Percentiles rank a stretch among this genome's conserved stretches.
Evolutionary conservation across 441 rosid genomes (phyloP).

Genomic region (Kokia cookei): DNA sequence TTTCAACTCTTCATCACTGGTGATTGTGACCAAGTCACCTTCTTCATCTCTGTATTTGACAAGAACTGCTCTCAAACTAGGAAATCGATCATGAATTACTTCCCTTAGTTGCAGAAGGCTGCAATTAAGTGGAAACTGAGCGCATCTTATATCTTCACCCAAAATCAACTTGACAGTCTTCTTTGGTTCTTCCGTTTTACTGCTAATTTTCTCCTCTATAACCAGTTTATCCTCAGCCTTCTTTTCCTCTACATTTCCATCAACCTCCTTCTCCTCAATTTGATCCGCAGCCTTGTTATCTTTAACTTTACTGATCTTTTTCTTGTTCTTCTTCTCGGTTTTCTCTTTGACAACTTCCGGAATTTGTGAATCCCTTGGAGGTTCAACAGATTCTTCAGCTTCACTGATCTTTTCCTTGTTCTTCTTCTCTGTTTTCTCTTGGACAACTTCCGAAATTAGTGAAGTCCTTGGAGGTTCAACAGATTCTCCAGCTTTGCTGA

Average conservation of each 20-base stretch:
- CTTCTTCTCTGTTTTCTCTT: constrained; percentile 31
- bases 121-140: constrained; percentile 46
- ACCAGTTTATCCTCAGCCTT: constrained; percentile 41
- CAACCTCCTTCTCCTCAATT: constrained; percentile 16
- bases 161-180: constrained; percentile 50
- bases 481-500: constrained; percentile 17
- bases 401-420: constrained; percentile 22
- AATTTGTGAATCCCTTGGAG: constrained; percentile 6
- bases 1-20: constrained; percentile 58
- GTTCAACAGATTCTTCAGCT: constrained; percentile 31
- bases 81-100: constrained; percentile 49
- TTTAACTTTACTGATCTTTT: constrained; percentile 22
- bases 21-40: constrained; percentile 68
- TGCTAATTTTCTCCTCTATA: constrained; percentile 38
- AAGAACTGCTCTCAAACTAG: constrained; percentile 51
- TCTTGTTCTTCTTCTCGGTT: constrained; percentile 26
- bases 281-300: constrained; percentile 21
- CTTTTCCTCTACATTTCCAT: constrained; percentile 28
- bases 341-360: constrained; percentile 31
- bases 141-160: constrained; percentile 57
- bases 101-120: constrained; percentile 57
- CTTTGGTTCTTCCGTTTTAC: constrained; percentile 22
- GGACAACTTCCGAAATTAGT: constrained; percentile 21
- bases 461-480: constrained; percentile 14
- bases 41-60: constrained; percentile 63